phyloP scores from a whole-genome alignment of 176 grass and related monocot species.

The Carex myosuroides region DNA sequence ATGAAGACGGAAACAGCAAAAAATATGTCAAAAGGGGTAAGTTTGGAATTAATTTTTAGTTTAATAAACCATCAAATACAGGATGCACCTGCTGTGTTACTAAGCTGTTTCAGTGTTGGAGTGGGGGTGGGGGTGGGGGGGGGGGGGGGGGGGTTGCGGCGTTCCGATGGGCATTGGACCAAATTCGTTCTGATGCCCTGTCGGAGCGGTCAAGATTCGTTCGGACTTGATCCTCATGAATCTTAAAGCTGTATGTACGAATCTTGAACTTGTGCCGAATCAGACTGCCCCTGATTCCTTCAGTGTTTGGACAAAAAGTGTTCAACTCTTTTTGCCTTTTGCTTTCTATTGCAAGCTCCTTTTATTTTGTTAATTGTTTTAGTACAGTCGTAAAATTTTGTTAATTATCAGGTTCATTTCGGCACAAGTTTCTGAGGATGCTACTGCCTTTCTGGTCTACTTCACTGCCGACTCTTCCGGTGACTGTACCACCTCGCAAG shows the following conservation, averaged over 20 bases:
- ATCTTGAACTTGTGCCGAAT: no score
- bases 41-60: not conserved
- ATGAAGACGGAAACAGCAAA: slow-evolving; percentile 86
- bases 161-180: no score
- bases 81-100: not conserved
- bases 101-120: not conserved
- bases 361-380: not conserved
- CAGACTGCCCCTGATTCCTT: not conserved
- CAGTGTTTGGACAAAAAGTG: not conserved
- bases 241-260: no score
- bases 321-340: not conserved
- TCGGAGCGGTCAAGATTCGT: no score
- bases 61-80: not conserved
- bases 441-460: slow-evolving; percentile 97
- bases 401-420: slow-evolving; percentile 57
- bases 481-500: slow-evolving; percentile 70
- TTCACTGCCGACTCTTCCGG: slow-evolving; percentile 70
- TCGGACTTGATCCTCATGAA: no score
- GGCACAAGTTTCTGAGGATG: slow-evolving; percentile 87
- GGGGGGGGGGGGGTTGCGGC: no score
- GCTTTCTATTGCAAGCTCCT: slow-evolving; percentile 4
- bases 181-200: no score
- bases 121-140: no score
- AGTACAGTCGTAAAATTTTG: not conserved
- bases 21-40: slow-evolving; percentile 94